Percentiles rank a stretch among this genome's conserved stretches.
Conservation (phyloP, 345 rosid genomes). For the Syzygium jambos region DNA sequence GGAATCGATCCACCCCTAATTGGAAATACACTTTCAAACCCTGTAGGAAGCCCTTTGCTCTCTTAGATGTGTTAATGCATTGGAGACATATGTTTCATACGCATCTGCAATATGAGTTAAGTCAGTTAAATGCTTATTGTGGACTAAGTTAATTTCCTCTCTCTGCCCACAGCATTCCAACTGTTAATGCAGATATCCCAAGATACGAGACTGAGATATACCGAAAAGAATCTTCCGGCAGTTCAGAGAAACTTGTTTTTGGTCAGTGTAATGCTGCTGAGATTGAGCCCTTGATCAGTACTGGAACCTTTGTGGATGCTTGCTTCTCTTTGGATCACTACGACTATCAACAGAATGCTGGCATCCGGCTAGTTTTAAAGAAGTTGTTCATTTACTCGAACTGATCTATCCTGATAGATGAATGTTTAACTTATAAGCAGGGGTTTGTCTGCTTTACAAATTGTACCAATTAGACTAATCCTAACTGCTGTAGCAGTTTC, state of each 20-base stretch:
- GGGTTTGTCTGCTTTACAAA: not conserved
- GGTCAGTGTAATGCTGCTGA: slow-evolving; percentile 35
- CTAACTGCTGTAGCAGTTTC: not conserved
- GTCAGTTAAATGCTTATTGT: not conserved
- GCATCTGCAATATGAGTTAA: not conserved
- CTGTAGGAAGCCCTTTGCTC: not conserved
- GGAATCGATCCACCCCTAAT: not conserved
- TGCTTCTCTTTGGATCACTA: slow-evolving; percentile 59
- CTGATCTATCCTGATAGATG: not conserved
- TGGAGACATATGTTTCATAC: not conserved
- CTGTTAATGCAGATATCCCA: slow-evolving; percentile 27
- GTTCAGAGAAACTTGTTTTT: slow-evolving; percentile 38
- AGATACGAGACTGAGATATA: slow-evolving; percentile 51
- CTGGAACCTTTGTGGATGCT: slow-evolving; percentile 52
- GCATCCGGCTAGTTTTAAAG: slow-evolving; percentile 60
- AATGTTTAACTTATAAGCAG: not conserved
- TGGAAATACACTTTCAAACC: not conserved
- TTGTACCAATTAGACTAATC: not conserved
- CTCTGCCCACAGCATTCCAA: slow-evolving; percentile 48
- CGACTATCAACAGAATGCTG: slow-evolving; percentile 66
- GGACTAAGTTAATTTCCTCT: not conserved
- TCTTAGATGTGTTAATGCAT: not conserved
- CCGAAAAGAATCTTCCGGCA: slow-evolving; percentile 51
- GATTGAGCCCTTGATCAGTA: slow-evolving; percentile 28
- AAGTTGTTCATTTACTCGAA: slow-evolving; percentile 39